Evolutionary conservation across 2,329 filamentous ascomycete genomes (phyloP).

Genomic region (Pyrenophora tritici-repentis): DNA sequence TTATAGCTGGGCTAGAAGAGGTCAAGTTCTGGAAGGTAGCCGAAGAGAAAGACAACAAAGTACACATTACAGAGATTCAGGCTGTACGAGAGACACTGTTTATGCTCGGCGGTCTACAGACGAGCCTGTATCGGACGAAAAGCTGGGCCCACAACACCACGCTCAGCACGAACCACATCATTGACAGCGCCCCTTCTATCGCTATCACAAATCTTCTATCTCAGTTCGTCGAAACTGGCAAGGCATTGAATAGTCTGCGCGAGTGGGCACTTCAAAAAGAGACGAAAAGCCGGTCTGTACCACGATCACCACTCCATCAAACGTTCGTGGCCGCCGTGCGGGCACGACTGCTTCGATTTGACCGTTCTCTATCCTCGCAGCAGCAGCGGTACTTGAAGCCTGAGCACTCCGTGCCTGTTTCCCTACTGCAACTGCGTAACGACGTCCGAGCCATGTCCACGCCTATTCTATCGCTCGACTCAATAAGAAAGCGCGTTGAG

Average conservation of each 20-base stretch:
- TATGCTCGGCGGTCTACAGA: conserved; percentile 81
- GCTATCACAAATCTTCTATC: conserved; percentile 48
- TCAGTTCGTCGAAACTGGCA: conserved; percentile 56
- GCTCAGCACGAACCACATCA: conserved; percentile 46
- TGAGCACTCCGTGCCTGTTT: conserved; percentile 63
- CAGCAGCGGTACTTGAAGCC: conserved; percentile 66
- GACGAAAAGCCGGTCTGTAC: conserved; percentile 24
- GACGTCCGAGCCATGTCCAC: conserved; percentile 61
- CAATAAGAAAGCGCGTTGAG: conserved; percentile 56
- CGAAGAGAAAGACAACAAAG: conserved; percentile 18
- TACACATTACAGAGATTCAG: conserved; percentile 69
- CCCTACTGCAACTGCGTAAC: conserved; percentile 65
- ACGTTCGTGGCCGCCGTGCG: conserved; percentile 71
- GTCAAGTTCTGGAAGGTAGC: conserved; percentile 55
- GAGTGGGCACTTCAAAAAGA: conserved; percentile 48
- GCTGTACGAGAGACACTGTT: conserved; percentile 77
- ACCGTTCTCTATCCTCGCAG: conserved; percentile 61
- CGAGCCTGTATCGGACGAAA: conserved; percentile 66
- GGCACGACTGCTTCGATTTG: conserved; percentile 62
- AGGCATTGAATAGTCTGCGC: conserved; percentile 54
- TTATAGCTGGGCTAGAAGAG: conserved; percentile 48
- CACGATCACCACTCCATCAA: conserved; percentile 59
- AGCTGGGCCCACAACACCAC: conserved; percentile 31
- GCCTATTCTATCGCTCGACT: conserved; percentile 64
- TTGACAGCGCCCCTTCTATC: conserved; percentile 46